Evolutionary conservation across 2,329 filamentous ascomycete species (phyloP).

Genomic region (Aulographum hederae): DNA sequence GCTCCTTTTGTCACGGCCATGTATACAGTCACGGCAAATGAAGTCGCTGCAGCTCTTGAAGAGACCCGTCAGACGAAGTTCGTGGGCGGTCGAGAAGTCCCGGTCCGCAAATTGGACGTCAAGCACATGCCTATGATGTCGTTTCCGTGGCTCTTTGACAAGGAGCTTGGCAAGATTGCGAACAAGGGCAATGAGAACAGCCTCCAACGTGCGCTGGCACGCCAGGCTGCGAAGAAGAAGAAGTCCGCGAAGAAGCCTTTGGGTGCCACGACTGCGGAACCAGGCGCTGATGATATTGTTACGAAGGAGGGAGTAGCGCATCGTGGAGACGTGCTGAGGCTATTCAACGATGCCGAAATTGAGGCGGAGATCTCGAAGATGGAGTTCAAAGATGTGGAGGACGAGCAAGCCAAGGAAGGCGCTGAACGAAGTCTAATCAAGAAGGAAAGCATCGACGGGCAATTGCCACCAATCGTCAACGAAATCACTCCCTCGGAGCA

Average conservation of each 20-base stretch:
- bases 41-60: constrained; percentile 41
- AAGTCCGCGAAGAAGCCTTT: not conserved
- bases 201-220: not conserved
- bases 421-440: too few species aligned
- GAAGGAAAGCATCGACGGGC: too few species aligned
- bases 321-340: constrained; percentile 16
- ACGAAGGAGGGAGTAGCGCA: constrained; percentile 15
- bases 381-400: too few species aligned
- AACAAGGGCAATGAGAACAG: constrained; percentile 10
- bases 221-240: not conserved
- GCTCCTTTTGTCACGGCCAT: constrained; percentile 57
- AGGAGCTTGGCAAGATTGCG: constrained; percentile 53
- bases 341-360: constrained; percentile 10
- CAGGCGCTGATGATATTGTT: constrained; percentile 10
- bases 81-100: constrained; percentile 18
- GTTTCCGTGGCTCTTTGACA: constrained; percentile 82
- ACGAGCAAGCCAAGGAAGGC: too few species aligned
- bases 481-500: too few species aligned
- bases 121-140: constrained; percentile 64
- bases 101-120: constrained; percentile 19
- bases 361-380: not conserved
- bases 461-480: too few species aligned
- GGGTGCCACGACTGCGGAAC: not conserved
- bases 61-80: constrained; percentile 25
- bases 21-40: constrained; percentile 64